Percentiles rank a stretch among this genome's conserved stretches.
phyloP scores from a whole-genome alignment of 1,284 basidiomycete species.

The Crucibulum parvulum region DNA sequence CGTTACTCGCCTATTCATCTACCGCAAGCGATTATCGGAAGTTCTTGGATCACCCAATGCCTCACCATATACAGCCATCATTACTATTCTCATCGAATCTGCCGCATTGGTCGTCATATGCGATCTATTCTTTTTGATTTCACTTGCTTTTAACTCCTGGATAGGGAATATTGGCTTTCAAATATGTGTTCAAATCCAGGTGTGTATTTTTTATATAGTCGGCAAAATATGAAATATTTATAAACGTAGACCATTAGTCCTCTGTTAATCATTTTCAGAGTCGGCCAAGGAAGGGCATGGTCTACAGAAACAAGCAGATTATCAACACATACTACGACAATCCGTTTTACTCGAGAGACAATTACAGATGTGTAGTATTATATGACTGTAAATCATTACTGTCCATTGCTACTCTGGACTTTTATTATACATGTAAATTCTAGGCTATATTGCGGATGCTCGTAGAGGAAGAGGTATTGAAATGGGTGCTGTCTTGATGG shows the following conservation, averaged over 20 bases:
- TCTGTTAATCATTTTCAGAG: not conserved
- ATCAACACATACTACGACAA: too few species aligned
- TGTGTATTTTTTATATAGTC: not conserved
- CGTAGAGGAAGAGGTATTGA: too few species aligned
- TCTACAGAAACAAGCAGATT: not conserved
- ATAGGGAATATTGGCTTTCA: not conserved
- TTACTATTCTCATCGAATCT: not conserved
- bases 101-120: not conserved
- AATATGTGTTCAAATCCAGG: not conserved
- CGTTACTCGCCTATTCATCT: not conserved
- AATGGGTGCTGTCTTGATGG: too few species aligned
- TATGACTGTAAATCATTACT: too few species aligned
- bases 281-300: not conserved
- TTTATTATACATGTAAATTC: too few species aligned
- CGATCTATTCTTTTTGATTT: not conserved
- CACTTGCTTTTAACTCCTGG: not conserved
- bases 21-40: not conserved
- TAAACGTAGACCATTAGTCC: not conserved
- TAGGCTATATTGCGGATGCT: too few species aligned
- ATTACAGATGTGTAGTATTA: too few species aligned
- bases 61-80: not conserved
- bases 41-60: not conserved
- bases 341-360: too few species aligned
- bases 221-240: not conserved
- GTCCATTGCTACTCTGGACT: too few species aligned